Evolutionary conservation across 2,329 filamentous ascomycete species (phyloP), one percentile per base, ranked within the genome.

Genomic region (Aspergillus sp.): DNA sequence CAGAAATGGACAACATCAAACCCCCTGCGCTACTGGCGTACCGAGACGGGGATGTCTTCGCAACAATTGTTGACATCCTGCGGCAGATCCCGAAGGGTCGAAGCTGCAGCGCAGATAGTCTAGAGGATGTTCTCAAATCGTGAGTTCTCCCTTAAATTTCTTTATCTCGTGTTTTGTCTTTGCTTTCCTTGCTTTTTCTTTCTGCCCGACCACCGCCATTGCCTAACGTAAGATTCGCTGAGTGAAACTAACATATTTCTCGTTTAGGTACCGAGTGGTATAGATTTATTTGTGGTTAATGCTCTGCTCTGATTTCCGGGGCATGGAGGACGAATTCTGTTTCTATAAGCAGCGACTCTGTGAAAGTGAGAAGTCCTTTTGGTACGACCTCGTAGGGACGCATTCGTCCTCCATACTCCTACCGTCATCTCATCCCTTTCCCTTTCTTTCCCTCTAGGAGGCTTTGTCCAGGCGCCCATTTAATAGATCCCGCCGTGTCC

Each of bases 21-120:
- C 90, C 96, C 2, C 95, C 95, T 0, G 91, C 95, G 4, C 81
- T 98, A 39, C 81, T 98, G 49, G 93, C 90, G 11, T 99, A 99
- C 79, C 87, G 87, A 58, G 90, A 88, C 68, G 93, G 92, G 53
- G 93, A 98, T 63, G 87, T 97, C 63, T 92, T 98, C 67, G 90
- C 91, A 63, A 96, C 93, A 68, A 80, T 98, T 52, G 90, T 95
- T 0, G 93, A 93, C 55, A 83, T 98, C 52, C 85, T 96, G 62
- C 87, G 92, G 70, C 90, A 95, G 82, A 89, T 97, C 48, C 91
- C 93, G 2, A 79, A 82, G 33, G 84, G 77, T 17, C 70, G 76
- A n/a, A 74, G 72, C 56, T 75, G 78, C 59, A 81, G 74, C 54
- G 76, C 83, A 8, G 74, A 82, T 45, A 85, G 79, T 56, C 71